A percentile compares a stretch with the other conserved stretches of the same genome.
These are phyloP conservation scores for Celoporthe dispersa DNA, from an alignment of 2,329 filamentous ascomycete species.

Conservation along the genomic window DNA sequence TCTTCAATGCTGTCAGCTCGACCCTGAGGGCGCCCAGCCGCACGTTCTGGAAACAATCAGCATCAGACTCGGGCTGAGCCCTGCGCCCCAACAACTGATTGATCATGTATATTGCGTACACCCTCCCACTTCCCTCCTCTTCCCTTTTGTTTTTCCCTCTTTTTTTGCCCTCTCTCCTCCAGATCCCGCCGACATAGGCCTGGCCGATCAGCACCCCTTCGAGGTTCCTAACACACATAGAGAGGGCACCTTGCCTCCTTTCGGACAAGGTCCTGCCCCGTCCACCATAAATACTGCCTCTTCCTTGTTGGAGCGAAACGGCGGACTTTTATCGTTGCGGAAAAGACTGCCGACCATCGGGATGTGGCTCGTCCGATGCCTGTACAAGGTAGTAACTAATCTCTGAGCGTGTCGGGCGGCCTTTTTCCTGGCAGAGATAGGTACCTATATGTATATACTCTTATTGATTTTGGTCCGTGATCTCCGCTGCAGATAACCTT, in stretches of 20 bases:
- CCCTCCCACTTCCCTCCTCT: no score
- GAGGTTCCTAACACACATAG: neutral
- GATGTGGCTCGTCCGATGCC: neutral
- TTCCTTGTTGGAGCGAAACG: neutral
- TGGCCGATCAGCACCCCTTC: neutral
- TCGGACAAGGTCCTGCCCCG: neutral
- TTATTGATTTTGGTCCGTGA: neutral
- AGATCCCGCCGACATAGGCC: neutral
- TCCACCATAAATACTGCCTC: neutral
- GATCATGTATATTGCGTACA: neutral
- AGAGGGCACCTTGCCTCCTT: neutral
- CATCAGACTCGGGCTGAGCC: neutral
- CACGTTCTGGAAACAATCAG: conserved; percentile 14
- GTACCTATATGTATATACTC: neutral
- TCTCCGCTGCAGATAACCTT: conserved; percentile 21
- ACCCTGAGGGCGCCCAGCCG: conserved; percentile 7
- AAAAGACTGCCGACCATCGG: conserved; percentile 4
- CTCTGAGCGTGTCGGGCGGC: neutral
- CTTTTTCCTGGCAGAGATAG: neutral
- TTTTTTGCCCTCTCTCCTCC: no score
- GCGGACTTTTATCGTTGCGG: conserved; percentile 6
- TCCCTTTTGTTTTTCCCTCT: no score
- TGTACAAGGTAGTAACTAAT: neutral
- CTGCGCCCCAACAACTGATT: neutral
- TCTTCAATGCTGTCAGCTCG: conserved; percentile 11